Conservation (phyloP, 2,329 filamentous ascomycete species). For the Penicillium sp. region DNA sequence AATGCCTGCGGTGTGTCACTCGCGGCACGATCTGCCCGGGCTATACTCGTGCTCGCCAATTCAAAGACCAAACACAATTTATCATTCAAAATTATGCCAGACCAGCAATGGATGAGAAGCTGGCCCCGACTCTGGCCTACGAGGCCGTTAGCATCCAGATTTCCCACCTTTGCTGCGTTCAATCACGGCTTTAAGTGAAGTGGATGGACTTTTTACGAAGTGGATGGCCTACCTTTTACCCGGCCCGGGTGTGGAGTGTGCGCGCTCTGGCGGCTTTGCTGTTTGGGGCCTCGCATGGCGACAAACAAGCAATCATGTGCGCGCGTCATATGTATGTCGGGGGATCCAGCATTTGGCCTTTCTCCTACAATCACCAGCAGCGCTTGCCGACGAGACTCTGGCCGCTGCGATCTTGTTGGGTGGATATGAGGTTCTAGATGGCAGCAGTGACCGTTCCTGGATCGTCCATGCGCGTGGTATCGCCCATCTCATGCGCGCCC, state of each 20-base stretch:
- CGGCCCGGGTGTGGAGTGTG: conserved; percentile 12
- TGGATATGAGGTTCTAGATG: conserved; percentile 16
- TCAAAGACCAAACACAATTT: background rate
- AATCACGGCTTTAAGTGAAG: conserved; percentile 2
- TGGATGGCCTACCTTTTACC: background rate
- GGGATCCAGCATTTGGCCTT: conserved; percentile 5
- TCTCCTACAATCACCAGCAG: conserved; percentile 3
- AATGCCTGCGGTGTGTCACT: background rate
- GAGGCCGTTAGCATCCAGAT: conserved; percentile 11
- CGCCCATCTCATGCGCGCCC: conserved; percentile 9
- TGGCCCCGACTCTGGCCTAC: conserved; percentile 7
- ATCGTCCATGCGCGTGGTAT: conserved; percentile 11
- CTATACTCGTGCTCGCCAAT: background rate
- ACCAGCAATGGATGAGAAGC: conserved; percentile 3
- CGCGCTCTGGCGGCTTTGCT: conserved; percentile 12
- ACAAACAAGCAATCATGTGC: background rate
- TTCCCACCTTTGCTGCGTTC: background rate
- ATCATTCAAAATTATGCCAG: background rate
- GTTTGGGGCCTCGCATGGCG: conserved; percentile 5
- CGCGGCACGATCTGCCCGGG: background rate
- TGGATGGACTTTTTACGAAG: conserved; percentile 18
- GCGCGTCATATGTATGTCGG: conserved; percentile 15
- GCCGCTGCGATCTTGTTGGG: conserved; percentile 12
- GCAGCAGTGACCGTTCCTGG: conserved; percentile 9
- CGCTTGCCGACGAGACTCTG: conserved; percentile 12